Evolutionary conservation across 1,284 basidiomycete species (phyloP).

Genomic region (Hemileia vastatrix): DNA sequence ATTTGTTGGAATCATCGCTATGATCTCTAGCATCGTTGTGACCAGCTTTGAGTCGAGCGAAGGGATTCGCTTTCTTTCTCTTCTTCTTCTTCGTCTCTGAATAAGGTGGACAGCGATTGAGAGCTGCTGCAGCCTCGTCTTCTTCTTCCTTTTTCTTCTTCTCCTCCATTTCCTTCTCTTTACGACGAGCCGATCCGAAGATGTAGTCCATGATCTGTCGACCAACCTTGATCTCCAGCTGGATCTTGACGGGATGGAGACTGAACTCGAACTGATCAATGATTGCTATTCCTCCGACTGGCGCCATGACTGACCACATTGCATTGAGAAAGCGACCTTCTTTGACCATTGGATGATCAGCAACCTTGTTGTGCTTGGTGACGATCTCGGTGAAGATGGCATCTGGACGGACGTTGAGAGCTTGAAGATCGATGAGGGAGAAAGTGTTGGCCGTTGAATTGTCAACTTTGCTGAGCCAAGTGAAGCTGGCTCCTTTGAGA

Average conservation of each 20-base stretch:
- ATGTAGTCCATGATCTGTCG: slow-evolving; percentile 79
- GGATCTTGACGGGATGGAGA: slow-evolving; percentile 75
- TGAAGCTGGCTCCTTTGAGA: slow-evolving; percentile 66
- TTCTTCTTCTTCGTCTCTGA: slow-evolving; percentile 1
- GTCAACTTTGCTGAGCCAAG: slow-evolving; percentile 78
- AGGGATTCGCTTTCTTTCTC: neutral
- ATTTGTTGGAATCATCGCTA: neutral
- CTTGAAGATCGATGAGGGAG: slow-evolving; percentile 62
- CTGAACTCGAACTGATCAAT: slow-evolving; percentile 72
- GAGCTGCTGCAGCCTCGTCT: neutral
- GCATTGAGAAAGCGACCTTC: slow-evolving; percentile 55
- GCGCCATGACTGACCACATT: slow-evolving; percentile 68
- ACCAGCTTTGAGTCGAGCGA: neutral
- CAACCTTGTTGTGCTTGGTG: slow-evolving; percentile 53
- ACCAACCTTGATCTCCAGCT: slow-evolving; percentile 72
- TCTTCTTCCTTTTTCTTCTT: slow-evolving; percentile 4
- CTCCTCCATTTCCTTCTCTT: slow-evolving; percentile 30
- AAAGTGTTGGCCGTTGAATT: slow-evolving; percentile 74
- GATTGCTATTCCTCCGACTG: slow-evolving; percentile 86
- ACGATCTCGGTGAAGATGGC: slow-evolving; percentile 83
- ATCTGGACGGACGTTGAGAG: slow-evolving; percentile 73
- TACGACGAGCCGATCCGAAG: slow-evolving; percentile 49
- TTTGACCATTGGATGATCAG: slow-evolving; percentile 59
- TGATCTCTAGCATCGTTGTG: neutral
- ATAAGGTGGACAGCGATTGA: neutral